Percentiles rank a stretch among this genome's conserved stretches.
Conservation (phyloP, 2,329 filamentous ascomycete species). For the Penicillium sp. region DNA sequence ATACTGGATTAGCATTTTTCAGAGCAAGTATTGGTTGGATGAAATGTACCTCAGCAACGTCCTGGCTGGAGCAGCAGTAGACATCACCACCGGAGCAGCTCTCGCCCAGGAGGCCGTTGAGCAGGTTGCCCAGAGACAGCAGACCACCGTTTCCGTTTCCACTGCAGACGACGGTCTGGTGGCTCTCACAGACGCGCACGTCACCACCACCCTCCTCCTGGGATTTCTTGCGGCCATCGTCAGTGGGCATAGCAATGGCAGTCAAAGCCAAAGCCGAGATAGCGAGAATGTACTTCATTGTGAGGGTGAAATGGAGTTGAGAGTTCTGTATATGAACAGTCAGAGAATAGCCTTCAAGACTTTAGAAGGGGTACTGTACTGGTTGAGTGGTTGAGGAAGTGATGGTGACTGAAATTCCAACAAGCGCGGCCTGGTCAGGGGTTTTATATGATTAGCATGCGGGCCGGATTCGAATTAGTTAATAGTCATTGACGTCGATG, state of each 20-base stretch:
- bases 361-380: neutral
- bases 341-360: neutral
- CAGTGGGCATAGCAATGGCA: neutral
- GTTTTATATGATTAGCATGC: neutral
- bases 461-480: neutral
- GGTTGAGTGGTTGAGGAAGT: neutral
- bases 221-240: neutral
- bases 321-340: neutral
- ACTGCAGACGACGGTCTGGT: slow-evolving; percentile 11
- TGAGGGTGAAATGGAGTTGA: neutral
- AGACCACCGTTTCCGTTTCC: slow-evolving; percentile 11
- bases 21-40: neutral
- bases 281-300: slow-evolving; percentile 8
- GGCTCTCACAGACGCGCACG: neutral
- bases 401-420: neutral
- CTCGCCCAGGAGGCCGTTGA: slow-evolving; percentile 10
- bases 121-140: slow-evolving; percentile 13
- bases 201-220: neutral
- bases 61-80: slow-evolving; percentile 12
- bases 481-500: neutral
- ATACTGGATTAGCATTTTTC: neutral
- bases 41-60: slow-evolving; percentile 4
- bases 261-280: neutral
- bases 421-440: neutral
- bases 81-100: slow-evolving; percentile 14